These are phyloP conservation scores for Geranium incanum DNA, from an alignment of 441 rosid genomes.

Conservation along the genomic window DNA sequence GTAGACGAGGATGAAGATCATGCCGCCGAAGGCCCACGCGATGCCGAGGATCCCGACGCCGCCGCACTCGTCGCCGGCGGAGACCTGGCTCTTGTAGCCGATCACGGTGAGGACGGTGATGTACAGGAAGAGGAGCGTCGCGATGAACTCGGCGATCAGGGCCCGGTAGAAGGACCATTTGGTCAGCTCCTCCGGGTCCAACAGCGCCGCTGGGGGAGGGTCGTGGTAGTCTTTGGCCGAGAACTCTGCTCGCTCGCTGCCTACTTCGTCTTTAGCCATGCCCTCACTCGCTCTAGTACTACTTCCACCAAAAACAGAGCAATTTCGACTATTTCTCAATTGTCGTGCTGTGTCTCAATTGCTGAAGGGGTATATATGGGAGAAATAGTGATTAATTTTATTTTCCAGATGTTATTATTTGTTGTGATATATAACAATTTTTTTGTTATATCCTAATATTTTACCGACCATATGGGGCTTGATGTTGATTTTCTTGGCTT, in stretches of 20 bases:
- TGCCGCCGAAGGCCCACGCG: constrained; percentile 64
- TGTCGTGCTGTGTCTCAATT: too few species aligned
- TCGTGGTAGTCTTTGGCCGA: constrained; percentile 38
- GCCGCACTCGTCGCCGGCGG: constrained; percentile 18
- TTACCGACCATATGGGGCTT: too few species aligned
- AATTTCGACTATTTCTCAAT: too few species aligned
- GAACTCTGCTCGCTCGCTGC: constrained; percentile 5
- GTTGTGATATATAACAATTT: too few species aligned
- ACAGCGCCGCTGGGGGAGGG: constrained; percentile 44
- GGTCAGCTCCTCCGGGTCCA: constrained; percentile 38
- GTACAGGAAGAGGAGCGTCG: constrained; percentile 49
- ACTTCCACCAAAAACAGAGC: too few species aligned
- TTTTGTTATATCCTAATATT: too few species aligned
- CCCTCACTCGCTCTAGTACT: too few species aligned
- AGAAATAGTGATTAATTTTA: too few species aligned
- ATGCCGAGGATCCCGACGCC: constrained; percentile 19
- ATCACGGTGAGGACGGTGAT: constrained; percentile 45
- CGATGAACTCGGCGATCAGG: constrained; percentile 45
- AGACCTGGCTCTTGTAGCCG: constrained; percentile 42
- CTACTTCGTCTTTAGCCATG: constrained; percentile 44
- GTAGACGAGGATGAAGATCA: constrained; percentile 57
- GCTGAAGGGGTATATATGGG: too few species aligned
- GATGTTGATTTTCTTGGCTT: too few species aligned
- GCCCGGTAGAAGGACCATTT: constrained; percentile 54
- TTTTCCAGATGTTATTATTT: too few species aligned